Percentiles rank a stretch among this genome's conserved stretches.
phyloP scores from a whole-genome alignment of 2,329 filamentous ascomycete genomes.

The Trichoderma sp. region DNA sequence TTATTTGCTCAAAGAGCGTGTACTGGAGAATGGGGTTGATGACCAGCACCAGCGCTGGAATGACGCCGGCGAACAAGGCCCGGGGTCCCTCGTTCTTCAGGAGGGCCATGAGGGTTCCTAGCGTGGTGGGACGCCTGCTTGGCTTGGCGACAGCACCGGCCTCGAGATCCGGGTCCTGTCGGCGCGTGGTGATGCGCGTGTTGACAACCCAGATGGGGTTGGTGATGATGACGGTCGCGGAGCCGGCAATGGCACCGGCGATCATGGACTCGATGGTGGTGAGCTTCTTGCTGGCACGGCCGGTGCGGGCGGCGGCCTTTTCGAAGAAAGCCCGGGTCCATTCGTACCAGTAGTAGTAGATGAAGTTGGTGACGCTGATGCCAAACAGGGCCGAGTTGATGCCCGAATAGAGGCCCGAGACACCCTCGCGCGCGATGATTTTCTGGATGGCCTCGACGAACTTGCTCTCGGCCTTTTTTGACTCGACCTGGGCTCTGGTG shows the following conservation, averaged over 20 bases:
- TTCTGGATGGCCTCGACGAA: conserved; percentile 78
- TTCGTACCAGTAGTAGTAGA: conserved; percentile 99
- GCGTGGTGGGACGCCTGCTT: conserved; percentile 63
- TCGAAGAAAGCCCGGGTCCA: conserved; percentile 90
- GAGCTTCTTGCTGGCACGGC: conserved; percentile 74
- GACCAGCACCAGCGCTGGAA: conserved; percentile 88
- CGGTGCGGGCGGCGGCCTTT: conserved; percentile 67
- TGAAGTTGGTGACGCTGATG: conserved; percentile 98
- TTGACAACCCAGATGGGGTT: conserved; percentile 99
- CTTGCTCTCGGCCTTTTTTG: conserved; percentile 81
- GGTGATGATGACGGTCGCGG: conserved; percentile 89
- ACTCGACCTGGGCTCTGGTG: conserved; percentile 96
- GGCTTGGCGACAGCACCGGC: conserved; percentile 36
- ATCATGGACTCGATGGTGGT: conserved; percentile 93
- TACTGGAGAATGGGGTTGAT: conserved; percentile 99
- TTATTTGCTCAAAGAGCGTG: conserved; percentile 97
- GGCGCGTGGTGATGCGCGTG: conserved; percentile 93
- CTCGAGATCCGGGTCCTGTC: conserved; percentile 50
- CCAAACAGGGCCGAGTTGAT: conserved; percentile 93
- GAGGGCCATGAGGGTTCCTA: conserved; percentile 76
- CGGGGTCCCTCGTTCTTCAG: conserved; percentile 78
- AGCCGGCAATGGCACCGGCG: conserved; percentile 88
- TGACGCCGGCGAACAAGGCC: conserved; percentile 86
- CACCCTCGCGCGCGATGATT: conserved; percentile 88
- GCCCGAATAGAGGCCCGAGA: conserved; percentile 85